phyloP scores from a whole-genome alignment of 208 protist genomes.

The Leishmania major region DNA sequence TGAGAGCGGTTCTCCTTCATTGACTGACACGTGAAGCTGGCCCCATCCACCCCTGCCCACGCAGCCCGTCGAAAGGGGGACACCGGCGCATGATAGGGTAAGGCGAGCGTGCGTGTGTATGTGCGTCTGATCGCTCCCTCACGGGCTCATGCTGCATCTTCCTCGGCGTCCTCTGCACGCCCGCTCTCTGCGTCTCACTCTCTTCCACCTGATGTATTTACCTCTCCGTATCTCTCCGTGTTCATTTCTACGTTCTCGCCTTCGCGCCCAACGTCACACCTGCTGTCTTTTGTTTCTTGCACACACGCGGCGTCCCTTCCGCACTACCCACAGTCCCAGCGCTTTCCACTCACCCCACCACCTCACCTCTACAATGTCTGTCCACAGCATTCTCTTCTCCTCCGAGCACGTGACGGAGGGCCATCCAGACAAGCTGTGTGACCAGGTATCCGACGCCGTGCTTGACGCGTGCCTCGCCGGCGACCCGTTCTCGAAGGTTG shows the following conservation, averaged over 20 bases:
- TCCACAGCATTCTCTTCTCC: conserved; percentile 97
- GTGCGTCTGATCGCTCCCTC: neutral
- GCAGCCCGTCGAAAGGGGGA: neutral
- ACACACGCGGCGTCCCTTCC: neutral
- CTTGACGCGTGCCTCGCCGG: conserved; percentile 98
- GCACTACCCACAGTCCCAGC: neutral
- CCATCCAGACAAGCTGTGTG: conserved; percentile 99
- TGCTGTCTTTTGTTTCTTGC: neutral
- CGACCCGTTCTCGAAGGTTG: conserved; percentile 98
- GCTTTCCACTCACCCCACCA: conserved; percentile 2
- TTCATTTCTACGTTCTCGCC: neutral
- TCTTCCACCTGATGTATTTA: neutral
- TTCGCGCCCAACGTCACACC: neutral
- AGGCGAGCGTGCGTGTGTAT: neutral
- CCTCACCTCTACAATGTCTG: conserved; percentile 50
- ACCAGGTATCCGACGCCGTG: conserved; percentile 99
- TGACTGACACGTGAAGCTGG: neutral
- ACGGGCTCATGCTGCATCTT: neutral
- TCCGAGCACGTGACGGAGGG: conserved; percentile 99
- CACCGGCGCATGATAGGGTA: neutral
- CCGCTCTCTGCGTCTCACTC: neutral
- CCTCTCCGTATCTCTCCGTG: neutral
- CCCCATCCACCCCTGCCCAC: neutral
- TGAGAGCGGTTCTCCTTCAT: neutral
- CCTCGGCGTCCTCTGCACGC: neutral